Conservation (phyloP, 192 early-diverging fungal genomes). For the Backusella mclennaniae region DNA sequence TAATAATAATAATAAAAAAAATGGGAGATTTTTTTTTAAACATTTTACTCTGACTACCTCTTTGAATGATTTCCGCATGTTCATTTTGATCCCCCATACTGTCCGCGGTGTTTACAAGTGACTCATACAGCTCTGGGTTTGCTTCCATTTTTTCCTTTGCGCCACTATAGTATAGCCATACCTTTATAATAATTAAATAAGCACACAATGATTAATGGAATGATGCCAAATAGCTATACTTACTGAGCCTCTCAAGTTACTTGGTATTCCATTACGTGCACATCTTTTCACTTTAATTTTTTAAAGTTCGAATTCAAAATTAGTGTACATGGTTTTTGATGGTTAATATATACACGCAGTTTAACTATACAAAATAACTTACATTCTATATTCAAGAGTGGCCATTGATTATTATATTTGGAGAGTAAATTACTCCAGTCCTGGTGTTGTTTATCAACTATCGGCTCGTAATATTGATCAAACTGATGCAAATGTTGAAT, state of each 20-base stretch:
- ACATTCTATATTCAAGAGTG: slow-evolving; percentile 41
- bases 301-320: not conserved
- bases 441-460: slow-evolving; percentile 42
- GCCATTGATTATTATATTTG: slow-evolving; percentile 42
- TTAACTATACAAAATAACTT: not conserved
- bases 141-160: slow-evolving; percentile 54
- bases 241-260: slow-evolving; percentile 56
- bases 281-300: slow-evolving; percentile 55
- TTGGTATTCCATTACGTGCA: slow-evolving; percentile 73
- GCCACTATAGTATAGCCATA: slow-evolving; percentile 68
- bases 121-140: slow-evolving; percentile 56
- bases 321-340: not conserved
- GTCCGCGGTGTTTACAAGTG: slow-evolving; percentile 44
- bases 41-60: slow-evolving; percentile 39
- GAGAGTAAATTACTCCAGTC: slow-evolving; percentile 47
- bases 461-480: slow-evolving; percentile 47
- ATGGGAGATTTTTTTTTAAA: too few relatives aligned
- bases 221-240: slow-evolving; percentile 11
- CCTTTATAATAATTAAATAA: slow-evolving; percentile 17
- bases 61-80: slow-evolving; percentile 65
- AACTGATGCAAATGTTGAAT: slow-evolving; percentile 46
- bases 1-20: not conserved
- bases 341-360: not conserved
- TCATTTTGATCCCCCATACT: slow-evolving; percentile 57
- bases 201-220: not conserved